Evolutionary conservation across 2,329 filamentous ascomycete species (phyloP).

Genomic region (Talaromyces sp.): DNA sequence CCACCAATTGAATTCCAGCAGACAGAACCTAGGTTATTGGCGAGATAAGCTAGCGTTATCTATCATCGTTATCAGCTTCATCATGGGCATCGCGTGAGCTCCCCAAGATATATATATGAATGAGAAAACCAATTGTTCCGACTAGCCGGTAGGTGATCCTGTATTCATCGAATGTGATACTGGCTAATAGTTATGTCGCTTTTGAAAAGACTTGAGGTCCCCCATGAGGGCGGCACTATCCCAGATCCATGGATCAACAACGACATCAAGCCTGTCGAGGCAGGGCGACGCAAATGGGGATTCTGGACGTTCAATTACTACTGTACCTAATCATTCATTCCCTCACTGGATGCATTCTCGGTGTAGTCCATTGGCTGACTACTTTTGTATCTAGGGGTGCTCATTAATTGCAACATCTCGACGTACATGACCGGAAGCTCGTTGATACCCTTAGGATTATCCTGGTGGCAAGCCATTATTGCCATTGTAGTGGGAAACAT

Average conservation of each 20-base stretch:
- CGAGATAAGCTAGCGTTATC: constrained; percentile 7
- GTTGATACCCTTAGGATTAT: constrained; percentile 33
- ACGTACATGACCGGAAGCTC: constrained; percentile 35
- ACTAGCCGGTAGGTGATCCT: background rate
- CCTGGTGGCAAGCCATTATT: constrained; percentile 34
- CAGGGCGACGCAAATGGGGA: constrained; percentile 44
- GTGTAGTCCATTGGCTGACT: background rate
- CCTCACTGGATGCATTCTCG: background rate
- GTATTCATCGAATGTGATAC: background rate
- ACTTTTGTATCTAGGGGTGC: constrained; percentile 38
- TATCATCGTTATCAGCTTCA: background rate
- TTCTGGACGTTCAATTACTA: constrained; percentile 46
- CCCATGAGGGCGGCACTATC: constrained; percentile 15
- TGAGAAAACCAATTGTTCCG: background rate
- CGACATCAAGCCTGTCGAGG: constrained; percentile 51
- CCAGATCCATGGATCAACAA: constrained; percentile 43
- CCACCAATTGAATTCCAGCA: background rate
- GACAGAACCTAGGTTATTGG: too few species aligned
- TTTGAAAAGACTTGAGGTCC: constrained; percentile 11
- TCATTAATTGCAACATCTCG: constrained; percentile 44
- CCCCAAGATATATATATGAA: background rate
- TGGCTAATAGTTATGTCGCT: background rate
- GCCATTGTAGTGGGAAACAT: constrained; percentile 33
- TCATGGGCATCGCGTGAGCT: background rate
- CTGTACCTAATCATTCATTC: constrained; percentile 30